A percentile compares a stretch with the other conserved stretches of the same genome.
phyloP scores from a whole-genome alignment of 2,329 filamentous ascomycete species.

The Geoglossum cookeanum region DNA sequence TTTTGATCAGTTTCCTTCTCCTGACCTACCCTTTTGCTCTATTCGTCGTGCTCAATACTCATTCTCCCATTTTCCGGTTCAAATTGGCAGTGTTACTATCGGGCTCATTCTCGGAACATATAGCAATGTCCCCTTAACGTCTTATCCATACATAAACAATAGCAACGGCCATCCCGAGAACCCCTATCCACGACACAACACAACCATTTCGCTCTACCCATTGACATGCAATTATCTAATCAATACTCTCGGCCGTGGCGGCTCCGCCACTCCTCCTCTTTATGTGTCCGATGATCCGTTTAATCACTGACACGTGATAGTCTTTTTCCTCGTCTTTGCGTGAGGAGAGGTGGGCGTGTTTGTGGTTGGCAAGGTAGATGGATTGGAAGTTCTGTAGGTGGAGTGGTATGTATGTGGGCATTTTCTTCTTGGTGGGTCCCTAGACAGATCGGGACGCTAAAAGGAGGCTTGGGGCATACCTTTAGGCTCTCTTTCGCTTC shows the following conservation, averaged over 20 bases:
- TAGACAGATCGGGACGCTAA: too few species aligned
- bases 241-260: neutral
- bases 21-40: neutral
- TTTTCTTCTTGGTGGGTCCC: too few species aligned
- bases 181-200: neutral
- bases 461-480: neutral
- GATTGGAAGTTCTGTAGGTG: too few species aligned
- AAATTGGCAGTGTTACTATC: neutral
- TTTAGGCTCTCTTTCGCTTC: slow-evolving; percentile 19
- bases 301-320: neutral
- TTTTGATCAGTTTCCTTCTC: neutral
- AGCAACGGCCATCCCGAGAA: too few species aligned
- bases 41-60: neutral
- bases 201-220: neutral
- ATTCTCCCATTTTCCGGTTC: neutral
- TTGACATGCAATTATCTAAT: neutral
- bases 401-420: too few species aligned
- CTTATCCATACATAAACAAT: too few species aligned
- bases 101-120: too few species aligned
- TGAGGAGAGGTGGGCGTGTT: neutral
- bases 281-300: neutral
- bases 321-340: neutral
- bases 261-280: neutral
- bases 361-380: neutral
- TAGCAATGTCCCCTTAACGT: too few species aligned